Base-by-base conservation (phyloP, 805 yeast genomes). In the Metschnikowia henanensis region DNA sequence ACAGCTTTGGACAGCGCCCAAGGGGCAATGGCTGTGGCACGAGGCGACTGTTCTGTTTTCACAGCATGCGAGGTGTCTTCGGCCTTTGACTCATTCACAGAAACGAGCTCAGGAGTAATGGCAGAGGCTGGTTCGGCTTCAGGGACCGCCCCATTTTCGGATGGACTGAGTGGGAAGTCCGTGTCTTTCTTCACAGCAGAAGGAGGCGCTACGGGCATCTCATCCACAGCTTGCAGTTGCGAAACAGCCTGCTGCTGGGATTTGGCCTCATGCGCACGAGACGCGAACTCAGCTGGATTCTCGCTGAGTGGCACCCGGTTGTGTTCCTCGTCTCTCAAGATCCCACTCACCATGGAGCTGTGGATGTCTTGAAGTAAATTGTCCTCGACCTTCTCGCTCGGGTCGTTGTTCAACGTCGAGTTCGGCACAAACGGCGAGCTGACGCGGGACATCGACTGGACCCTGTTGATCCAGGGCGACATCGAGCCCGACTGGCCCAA, bases 1-100 rank as follows among this genome's bases (percentile, higher is more conserved):
- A 87, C 61, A 84, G 30, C 37, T 10, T 28, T 40, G 12, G 41
- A 25, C 17, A 29, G 47, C n/a, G 83, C 83, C 83, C 83, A 79
- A 34, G 84, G 83, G 5, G 83, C 83, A 23, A 70, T 57, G 35
- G 53, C 44, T 15, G 45, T 40, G 12, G 40, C 45, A 2, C 38
- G 26, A 8, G 46, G 25, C 13, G 30, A 6, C 17, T 30, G 37
- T 5, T 40, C 41, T 10, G 28, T n/a, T 19, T 31, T 39, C 8
- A 29, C 19, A 7, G 20, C n/a, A 3, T 18, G 21, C 4, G 22
- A 26, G 3, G 19, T 5, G 5, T 21, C 34, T 7, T 33, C 39
- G 17, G 32, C 6, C 21, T 6, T 29, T 5, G 49, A 17, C 18
- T 8, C 20, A 7, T 12, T 16, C n/a, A 13, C 28, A 20, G 25